Evolutionary conservation across 768 basidiomycete genomes (phyloP).

Genomic region (Strobilomyces dryophilus): DNA sequence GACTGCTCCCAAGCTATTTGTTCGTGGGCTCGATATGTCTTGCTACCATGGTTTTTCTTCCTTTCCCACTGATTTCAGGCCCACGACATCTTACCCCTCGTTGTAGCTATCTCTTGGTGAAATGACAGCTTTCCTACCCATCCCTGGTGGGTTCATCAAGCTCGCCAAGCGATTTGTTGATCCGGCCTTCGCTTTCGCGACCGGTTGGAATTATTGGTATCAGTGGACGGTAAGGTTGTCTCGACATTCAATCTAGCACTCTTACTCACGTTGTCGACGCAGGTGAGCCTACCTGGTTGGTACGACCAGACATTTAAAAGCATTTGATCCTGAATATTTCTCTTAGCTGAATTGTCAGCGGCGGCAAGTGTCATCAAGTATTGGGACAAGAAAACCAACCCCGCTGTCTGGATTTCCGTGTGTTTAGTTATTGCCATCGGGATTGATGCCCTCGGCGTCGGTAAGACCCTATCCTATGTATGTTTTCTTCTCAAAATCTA

Average conservation of each 20-base stretch:
- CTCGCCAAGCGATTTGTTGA: neutral
- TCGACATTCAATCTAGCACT: too few relatives aligned
- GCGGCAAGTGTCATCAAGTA: neutral
- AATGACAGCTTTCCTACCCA: neutral
- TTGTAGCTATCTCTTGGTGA: neutral
- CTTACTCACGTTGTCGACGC: neutral
- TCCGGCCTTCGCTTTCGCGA: slow-evolving; percentile 2
- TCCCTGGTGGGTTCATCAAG: too few relatives aligned
- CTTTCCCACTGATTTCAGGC: too few relatives aligned
- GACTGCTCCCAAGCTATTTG: too few relatives aligned
- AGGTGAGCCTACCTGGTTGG: slow-evolving; percentile 1
- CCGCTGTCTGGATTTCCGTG: too few relatives aligned
- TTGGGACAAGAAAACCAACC: neutral
- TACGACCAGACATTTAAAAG: too few relatives aligned
- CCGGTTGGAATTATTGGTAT: neutral
- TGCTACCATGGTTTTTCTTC: too few relatives aligned
- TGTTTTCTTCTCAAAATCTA: neutral
- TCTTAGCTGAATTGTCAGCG: slow-evolving; percentile 1
- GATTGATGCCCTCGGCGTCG: neutral
- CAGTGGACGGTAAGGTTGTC: neutral
- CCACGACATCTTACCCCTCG: too few relatives aligned
- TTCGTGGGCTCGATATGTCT: too few relatives aligned
- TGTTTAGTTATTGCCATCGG: neutral
- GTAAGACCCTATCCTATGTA: neutral
- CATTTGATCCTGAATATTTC: neutral